Conservation (phyloP, 306 rosid species). For the Alnus glutinosa region DNA sequence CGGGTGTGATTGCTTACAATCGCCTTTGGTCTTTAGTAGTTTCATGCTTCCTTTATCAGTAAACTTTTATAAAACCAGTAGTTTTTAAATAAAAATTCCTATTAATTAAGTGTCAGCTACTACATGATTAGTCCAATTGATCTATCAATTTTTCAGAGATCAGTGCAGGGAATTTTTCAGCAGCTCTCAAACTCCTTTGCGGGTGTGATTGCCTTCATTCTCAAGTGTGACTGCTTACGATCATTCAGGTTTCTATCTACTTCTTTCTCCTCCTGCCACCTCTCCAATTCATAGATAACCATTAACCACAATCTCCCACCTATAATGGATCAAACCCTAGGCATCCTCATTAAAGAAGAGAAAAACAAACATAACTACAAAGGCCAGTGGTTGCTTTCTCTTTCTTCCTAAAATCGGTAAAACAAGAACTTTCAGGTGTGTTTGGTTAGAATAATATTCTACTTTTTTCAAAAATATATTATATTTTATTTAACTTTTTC, state of each 20-base stretch:
- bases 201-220: not conserved
- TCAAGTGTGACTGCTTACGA: not conserved
- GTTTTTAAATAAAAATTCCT: no score
- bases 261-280: not conserved
- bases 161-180: not conserved
- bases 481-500: no score
- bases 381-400: not conserved
- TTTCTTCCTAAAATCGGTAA: not conserved
- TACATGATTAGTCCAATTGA: not conserved
- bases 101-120: not conserved
- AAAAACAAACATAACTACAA: not conserved
- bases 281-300: not conserved
- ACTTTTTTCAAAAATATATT: no score
- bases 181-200: not conserved
- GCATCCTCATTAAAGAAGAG: not conserved
- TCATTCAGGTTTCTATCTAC: not conserved
- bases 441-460: no score
- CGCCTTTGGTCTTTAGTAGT: no score
- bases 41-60: no score
- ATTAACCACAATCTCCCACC: not conserved
- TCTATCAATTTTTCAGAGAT: not conserved
- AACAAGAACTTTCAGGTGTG: not conserved
- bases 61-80: no score
- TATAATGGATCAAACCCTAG: not conserved
- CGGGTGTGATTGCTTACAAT: not conserved